Conservation (phyloP, 805 yeast species). For the Lipomyces yamadae region DNA sequence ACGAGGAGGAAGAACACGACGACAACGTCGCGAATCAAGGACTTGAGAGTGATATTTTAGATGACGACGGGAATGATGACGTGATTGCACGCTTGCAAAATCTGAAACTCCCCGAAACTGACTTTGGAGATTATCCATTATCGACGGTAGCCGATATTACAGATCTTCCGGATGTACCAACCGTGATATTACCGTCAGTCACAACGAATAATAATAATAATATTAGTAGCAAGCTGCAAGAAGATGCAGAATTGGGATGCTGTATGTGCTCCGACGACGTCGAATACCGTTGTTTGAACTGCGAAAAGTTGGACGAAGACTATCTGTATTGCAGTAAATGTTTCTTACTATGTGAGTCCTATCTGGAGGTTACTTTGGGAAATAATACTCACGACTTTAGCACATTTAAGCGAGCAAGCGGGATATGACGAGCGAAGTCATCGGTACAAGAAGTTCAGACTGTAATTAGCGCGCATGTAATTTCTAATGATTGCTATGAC, state of each 20-base stretch:
- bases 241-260: slow-evolving; percentile 35
- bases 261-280: slow-evolving; percentile 37
- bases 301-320: slow-evolving; percentile 35
- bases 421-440: slow-evolving; percentile 35
- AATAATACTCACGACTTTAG: slow-evolving; percentile 7
- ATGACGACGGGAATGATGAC: slow-evolving; percentile 10
- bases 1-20: slow-evolving; percentile 16
- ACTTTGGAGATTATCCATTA: not conserved
- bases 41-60: not conserved
- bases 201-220: slow-evolving; percentile 16
- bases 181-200: slow-evolving; percentile 19
- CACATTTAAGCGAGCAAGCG: slow-evolving; percentile 34
- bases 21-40: not conserved
- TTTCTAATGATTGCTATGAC: not conserved
- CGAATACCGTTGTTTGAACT: slow-evolving; percentile 32
- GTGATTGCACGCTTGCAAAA: slow-evolving; percentile 25
- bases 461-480: not conserved
- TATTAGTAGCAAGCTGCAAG: slow-evolving; percentile 24
- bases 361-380: not conserved
- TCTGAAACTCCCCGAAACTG: slow-evolving; percentile 14
- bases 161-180: slow-evolving; percentile 23
- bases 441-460: slow-evolving; percentile 24
- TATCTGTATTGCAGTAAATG: slow-evolving; percentile 36
- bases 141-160: not conserved
- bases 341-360: slow-evolving; percentile 29